Evolutionary conservation across 78 protist species (phyloP).

Genomic region (Chrysochromulina parva): DNA sequence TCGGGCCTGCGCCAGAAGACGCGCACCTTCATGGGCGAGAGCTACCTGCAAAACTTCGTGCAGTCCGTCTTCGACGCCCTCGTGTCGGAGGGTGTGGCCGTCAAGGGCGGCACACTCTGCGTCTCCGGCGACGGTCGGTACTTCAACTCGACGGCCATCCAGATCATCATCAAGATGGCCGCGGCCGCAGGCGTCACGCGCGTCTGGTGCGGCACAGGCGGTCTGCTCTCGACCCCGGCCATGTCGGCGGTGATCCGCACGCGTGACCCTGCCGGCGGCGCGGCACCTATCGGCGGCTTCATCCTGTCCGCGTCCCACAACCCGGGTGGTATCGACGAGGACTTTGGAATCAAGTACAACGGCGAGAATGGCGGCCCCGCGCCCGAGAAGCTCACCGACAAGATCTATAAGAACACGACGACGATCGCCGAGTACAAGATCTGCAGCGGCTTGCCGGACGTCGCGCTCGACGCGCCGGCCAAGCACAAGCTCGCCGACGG

Average conservation of each 20-base stretch:
- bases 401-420: constrained; percentile 68
- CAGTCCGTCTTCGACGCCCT: constrained; percentile 74
- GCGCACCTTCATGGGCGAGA: constrained; percentile 33
- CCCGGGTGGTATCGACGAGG: constrained; percentile 95
- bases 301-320: constrained; percentile 96
- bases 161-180: constrained; percentile 83
- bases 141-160: constrained; percentile 74
- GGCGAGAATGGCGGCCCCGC: constrained; percentile 83
- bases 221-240: constrained; percentile 95
- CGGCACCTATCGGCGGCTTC: constrained; percentile 70
- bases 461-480: background rate
- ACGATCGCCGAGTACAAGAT: constrained; percentile 50
- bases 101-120: constrained; percentile 67
- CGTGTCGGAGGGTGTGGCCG: background rate
- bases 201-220: constrained; percentile 79
- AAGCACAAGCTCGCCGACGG: background rate
- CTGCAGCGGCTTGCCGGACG: constrained; percentile 13
- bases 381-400: constrained; percentile 85
- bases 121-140: constrained; percentile 97
- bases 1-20: constrained; percentile 91
- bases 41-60: constrained; percentile 90
- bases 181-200: constrained; percentile 83
- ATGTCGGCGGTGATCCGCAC: constrained; percentile 82
- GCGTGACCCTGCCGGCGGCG: background rate
- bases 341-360: constrained; percentile 98